These are phyloP conservation scores for Phytophthora lateralis DNA, from an alignment of 352 stramenopile genomes.

Conservation along the genomic window DNA sequence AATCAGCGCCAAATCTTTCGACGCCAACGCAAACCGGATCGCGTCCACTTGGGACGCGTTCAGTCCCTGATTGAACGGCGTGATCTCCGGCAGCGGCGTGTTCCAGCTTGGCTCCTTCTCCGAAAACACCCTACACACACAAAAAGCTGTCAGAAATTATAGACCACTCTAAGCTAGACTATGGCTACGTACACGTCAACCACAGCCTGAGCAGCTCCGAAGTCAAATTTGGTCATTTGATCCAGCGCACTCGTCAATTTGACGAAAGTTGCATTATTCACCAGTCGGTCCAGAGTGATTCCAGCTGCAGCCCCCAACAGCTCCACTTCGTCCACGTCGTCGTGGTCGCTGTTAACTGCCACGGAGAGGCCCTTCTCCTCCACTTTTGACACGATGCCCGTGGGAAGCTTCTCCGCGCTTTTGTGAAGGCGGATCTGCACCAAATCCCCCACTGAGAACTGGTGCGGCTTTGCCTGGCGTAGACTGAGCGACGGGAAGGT, in stretches of 20 bases:
- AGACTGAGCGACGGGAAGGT: constrained; percentile 48
- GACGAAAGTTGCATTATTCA: constrained; percentile 87
- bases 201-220: constrained; percentile 57
- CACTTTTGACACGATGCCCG: constrained; percentile 67
- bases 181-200: constrained; percentile 54
- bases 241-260: constrained; percentile 75
- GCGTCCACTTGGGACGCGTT: constrained; percentile 82
- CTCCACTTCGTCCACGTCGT: constrained; percentile 63
- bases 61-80: constrained; percentile 54
- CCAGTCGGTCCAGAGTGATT: constrained; percentile 78
- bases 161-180: not conserved
- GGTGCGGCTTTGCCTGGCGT: constrained; percentile 66
- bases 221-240: constrained; percentile 66
- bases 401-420: constrained; percentile 35
- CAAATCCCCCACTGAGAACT: constrained; percentile 85
- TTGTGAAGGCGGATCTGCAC: constrained; percentile 74
- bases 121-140: constrained; percentile 51
- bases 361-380: constrained; percentile 68
- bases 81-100: constrained; percentile 52
- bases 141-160: not conserved
- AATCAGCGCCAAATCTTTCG: constrained; percentile 91
- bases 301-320: constrained; percentile 30
- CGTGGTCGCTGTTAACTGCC: constrained; percentile 49
- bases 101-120: constrained; percentile 53
- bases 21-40: constrained; percentile 81